Percentiles rank a stretch among this genome's conserved stretches.
These are phyloP conservation scores for Starmerella khaoyaiensis DNA, from an alignment of 805 yeast species.

Conservation along the genomic window DNA sequence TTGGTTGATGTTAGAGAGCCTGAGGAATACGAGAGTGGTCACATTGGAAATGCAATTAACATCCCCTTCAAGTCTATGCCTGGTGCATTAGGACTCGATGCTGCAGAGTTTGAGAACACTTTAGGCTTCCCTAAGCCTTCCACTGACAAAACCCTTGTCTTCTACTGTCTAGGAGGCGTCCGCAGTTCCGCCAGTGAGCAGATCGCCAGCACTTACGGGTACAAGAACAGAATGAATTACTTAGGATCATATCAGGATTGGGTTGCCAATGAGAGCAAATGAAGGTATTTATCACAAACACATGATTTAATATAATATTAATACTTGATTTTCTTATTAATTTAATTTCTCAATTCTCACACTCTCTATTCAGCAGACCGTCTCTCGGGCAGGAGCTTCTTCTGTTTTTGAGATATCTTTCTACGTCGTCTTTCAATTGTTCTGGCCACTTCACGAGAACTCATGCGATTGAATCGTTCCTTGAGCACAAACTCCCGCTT, in stretches of 20 bases:
- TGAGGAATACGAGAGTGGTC: slow-evolving; percentile 56
- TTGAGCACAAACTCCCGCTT: slow-evolving; percentile 28
- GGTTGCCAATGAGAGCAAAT: slow-evolving; percentile 36
- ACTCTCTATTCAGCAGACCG: slow-evolving; percentile 13
- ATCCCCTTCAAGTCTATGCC: slow-evolving; percentile 85
- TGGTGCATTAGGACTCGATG: slow-evolving; percentile 70
- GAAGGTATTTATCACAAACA: not conserved
- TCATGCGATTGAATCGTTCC: slow-evolving; percentile 29
- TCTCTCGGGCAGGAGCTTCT: slow-evolving; percentile 28
- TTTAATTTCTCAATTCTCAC: not conserved
- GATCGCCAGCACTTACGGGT: slow-evolving; percentile 81
- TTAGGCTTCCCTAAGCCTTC: slow-evolving; percentile 76
- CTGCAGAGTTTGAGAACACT: slow-evolving; percentile 65
- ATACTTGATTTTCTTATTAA: not conserved
- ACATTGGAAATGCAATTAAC: slow-evolving; percentile 73
- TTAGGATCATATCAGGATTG: slow-evolving; percentile 82
- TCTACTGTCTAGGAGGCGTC: slow-evolving; percentile 87
- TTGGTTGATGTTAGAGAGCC: slow-evolving; percentile 92
- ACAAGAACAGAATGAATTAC: slow-evolving; percentile 71
- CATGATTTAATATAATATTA: too few species aligned
- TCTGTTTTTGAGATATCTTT: slow-evolving; percentile 31
- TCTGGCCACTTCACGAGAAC: slow-evolving; percentile 26
- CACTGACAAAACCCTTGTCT: slow-evolving; percentile 57
- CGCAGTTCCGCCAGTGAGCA: slow-evolving; percentile 86
- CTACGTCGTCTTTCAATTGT: slow-evolving; percentile 28